Evolutionary conservation across 345 rosid genomes (phyloP), one percentile per base, ranked within the genome.

Genomic region (Zanthoxylum bungeanum): DNA sequence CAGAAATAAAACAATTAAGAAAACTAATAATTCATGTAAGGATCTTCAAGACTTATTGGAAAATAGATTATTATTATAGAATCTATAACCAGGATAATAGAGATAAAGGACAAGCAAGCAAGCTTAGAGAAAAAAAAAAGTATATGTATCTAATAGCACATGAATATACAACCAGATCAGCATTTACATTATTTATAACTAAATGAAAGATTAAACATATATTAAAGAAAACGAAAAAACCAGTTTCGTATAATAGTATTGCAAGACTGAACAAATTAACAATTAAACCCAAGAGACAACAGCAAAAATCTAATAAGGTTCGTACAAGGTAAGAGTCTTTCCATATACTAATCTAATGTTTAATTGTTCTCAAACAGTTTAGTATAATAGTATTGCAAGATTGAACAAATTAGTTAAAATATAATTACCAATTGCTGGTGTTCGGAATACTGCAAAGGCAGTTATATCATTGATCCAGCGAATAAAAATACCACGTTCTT

Each of bases 381-480:
- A 9, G 53, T n/a, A n/a, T n/a, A n/a, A n/a, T n/a, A n/a, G n/a
- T 63, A 64, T 47, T 31, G 2, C 1, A 31, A 73, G 24, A 42
- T 50, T 46, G 9, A 28, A 53, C 37, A 61, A 25, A n/a, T n/a
- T 52, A 66, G 33, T 59, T n/a, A 22, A 68, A 33, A 47, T 21
- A 69, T 42, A 51, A 3, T 75, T 90, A 92, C 98, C 98, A 42
- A 74, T 65, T 64, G 91, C 78, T 14, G 99, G 93, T 57, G 89
- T 80, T 77, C 69, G 83, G 75, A 94, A 92, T 49, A 94, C 98
- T 60, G 96, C 98, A 78, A 92, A 90, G 10, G 98, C 98, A 16
- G 81, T 71, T 68, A 92, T 94, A 76, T 95, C 97, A 82, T 87
- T 88, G 64, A 92, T 89, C 98, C 99, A 95, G 72, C 91, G 92